Evolutionary conservation across 2,329 filamentous ascomycete genomes (phyloP).

Genomic region (Hypoxylon rubiginosum): DNA sequence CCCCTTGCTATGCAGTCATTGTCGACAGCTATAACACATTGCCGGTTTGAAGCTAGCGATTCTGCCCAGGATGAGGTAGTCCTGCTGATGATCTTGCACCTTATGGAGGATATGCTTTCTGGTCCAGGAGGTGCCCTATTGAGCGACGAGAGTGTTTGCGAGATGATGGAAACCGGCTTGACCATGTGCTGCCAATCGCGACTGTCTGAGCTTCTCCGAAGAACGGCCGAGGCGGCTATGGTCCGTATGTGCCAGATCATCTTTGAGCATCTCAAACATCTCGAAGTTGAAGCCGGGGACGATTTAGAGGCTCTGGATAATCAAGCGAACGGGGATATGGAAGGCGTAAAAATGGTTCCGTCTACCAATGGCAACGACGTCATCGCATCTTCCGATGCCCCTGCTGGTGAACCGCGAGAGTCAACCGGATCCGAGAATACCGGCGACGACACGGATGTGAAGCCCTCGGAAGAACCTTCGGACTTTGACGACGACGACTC

Average conservation of each 20-base stretch:
- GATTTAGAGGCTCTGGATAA: conserved; percentile 75
- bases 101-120: conserved; percentile 99
- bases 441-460: conserved; percentile 47
- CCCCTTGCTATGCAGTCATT: conserved; percentile 93
- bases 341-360: conserved; percentile 86
- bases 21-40: conserved; percentile 95
- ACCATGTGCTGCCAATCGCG: conserved; percentile 97
- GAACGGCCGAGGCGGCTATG: conserved; percentile 96
- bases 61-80: conserved; percentile 96
- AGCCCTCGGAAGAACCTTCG: conserved; percentile 41
- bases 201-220: conserved; percentile 88
- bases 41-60: conserved; percentile 96
- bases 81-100: conserved; percentile 89
- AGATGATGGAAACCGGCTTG: conserved; percentile 98
- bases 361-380: conserved; percentile 75
- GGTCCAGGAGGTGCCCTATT: conserved; percentile 91
- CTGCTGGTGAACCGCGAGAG: conserved; percentile 54
- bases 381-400: conserved; percentile 65
- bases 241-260: conserved; percentile 99
- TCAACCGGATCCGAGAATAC: conserved; percentile 61
- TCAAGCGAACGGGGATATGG: conserved; percentile 76
- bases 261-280: conserved; percentile 89
- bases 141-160: conserved; percentile 98
- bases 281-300: conserved; percentile 81
- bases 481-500: conserved; percentile 45